Conservation (phyloP, 306 rosid genomes). For the Trifolium subterraneum region DNA sequence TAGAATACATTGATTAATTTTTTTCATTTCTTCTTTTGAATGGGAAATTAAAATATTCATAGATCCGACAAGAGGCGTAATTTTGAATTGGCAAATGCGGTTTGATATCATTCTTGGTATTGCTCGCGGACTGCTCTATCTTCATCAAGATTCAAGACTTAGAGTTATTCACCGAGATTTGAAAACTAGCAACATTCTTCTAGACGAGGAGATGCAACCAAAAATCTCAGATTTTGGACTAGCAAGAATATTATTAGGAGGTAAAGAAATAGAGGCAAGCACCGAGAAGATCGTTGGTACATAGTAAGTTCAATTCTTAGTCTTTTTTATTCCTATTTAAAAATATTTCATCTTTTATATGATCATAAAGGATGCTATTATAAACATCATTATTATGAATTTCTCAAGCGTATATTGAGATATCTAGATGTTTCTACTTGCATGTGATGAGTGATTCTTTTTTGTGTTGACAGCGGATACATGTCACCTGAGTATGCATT, state of each 20-base stretch:
- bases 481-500: conserved; percentile 2
- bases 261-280: conserved; percentile 4
- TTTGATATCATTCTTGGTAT: conserved; percentile 41
- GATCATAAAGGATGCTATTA: background rate
- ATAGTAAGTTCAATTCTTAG: background rate
- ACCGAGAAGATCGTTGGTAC: conserved; percentile 10
- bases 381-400: too few species aligned
- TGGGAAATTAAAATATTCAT: background rate
- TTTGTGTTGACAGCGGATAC: background rate
- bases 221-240: conserved; percentile 13
- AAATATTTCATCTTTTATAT: background rate
- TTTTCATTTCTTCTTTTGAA: background rate
- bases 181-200: conserved; percentile 15
- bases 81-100: conserved; percentile 38
- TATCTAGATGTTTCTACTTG: too few species aligned
- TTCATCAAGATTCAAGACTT: background rate
- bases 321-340: background rate
- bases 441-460: background rate
- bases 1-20: background rate
- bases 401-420: background rate
- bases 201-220: conserved; percentile 9
- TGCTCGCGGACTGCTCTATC: background rate
- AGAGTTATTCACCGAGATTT: background rate
- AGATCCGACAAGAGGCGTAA: background rate
- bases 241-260: conserved; percentile 8